Conservation (phyloP, 2,329 filamentous ascomycete genomes). For the Orbilia ellipsospora region DNA sequence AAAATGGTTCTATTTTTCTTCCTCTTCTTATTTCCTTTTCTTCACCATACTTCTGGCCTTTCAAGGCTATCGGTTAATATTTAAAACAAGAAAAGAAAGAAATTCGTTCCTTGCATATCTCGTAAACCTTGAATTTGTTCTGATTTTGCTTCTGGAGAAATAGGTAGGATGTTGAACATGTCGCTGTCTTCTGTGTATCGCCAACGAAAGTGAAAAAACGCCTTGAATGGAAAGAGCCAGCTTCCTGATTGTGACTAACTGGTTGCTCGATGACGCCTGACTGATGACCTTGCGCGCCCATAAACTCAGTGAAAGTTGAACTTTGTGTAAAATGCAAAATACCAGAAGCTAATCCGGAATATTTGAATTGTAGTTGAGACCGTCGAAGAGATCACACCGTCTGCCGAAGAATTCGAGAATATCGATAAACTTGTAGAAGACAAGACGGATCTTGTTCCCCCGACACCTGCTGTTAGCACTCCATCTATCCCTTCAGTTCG, state of each 20-base stretch:
- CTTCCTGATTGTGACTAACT: slow-evolving; percentile 44
- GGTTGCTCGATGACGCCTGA: slow-evolving; percentile 18
- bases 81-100: slow-evolving; percentile 9
- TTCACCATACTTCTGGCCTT: slow-evolving; percentile 29
- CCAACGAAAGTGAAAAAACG: slow-evolving; percentile 2
- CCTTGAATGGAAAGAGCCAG: slow-evolving; percentile 16
- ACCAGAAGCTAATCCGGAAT: slow-evolving; percentile 40
- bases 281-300: slow-evolving; percentile 7
- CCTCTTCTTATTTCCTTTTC: slow-evolving; percentile 9
- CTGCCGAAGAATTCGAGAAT: slow-evolving; percentile 42
- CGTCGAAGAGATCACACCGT: slow-evolving; percentile 48
- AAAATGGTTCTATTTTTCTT: slow-evolving; percentile 33
- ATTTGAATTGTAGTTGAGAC: slow-evolving; percentile 37
- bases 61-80: slow-evolving; percentile 36
- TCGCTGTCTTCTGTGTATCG: slow-evolving; percentile 54
- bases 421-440: slow-evolving; percentile 51
- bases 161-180: slow-evolving; percentile 51
- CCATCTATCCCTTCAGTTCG: slow-evolving; percentile 26
- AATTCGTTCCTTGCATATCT: slow-evolving; percentile 14
- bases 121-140: slow-evolving; percentile 48
- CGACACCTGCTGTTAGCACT: slow-evolving; percentile 18
- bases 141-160: slow-evolving; percentile 51
- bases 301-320: slow-evolving; percentile 15
- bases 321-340: slow-evolving; percentile 28
- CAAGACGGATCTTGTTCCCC: slow-evolving; percentile 37